A percentile compares a stretch with the other conserved stretches of the same genome.
These are phyloP conservation scores for Apiotrichum siamense DNA, from an alignment of 1,284 basidiomycete genomes.

Conservation along the genomic window DNA sequence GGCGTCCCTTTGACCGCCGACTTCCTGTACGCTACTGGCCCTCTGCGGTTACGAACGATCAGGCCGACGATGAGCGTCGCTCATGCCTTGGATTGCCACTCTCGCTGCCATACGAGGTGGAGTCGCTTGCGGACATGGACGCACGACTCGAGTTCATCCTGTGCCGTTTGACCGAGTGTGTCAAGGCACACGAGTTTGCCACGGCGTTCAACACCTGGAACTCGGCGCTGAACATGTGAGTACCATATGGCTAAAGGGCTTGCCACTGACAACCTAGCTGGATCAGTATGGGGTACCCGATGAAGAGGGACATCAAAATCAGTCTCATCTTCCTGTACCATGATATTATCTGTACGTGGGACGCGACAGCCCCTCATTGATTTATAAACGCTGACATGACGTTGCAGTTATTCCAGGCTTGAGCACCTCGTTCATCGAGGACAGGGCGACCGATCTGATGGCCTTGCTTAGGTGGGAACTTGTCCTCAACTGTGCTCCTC, in stretches of 20 bases:
- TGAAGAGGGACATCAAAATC: conserved; percentile 71
- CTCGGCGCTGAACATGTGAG: conserved; percentile 66
- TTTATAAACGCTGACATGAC: neutral
- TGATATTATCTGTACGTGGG: conserved; percentile 48
- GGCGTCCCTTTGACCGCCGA: neutral
- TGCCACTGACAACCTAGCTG: conserved; percentile 54
- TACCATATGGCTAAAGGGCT: conserved; percentile 10
- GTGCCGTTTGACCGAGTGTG: conserved; percentile 59
- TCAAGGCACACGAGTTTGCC: conserved; percentile 73
- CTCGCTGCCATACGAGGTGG: conserved; percentile 70
- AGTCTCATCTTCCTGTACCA: conserved; percentile 76
- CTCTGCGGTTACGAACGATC: conserved; percentile 10
- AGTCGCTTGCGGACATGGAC: conserved; percentile 74
- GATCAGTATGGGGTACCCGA: conserved; percentile 74
- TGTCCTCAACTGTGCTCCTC: conserved; percentile 28
- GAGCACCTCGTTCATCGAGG: conserved; percentile 50
- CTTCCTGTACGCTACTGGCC: conserved; percentile 5
- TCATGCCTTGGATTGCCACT: conserved; percentile 41
- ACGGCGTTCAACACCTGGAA: conserved; percentile 72
- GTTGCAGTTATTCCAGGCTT: conserved; percentile 53
- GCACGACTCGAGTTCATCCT: conserved; percentile 70
- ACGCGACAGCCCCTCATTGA: too few relatives aligned
- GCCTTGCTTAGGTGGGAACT: conserved; percentile 55
- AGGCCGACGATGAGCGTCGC: conserved; percentile 38
- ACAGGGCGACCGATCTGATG: conserved; percentile 50